phyloP scores from a whole-genome alignment of 2,329 filamentous ascomycete genomes.

The Dactylellina cionopaga region DNA sequence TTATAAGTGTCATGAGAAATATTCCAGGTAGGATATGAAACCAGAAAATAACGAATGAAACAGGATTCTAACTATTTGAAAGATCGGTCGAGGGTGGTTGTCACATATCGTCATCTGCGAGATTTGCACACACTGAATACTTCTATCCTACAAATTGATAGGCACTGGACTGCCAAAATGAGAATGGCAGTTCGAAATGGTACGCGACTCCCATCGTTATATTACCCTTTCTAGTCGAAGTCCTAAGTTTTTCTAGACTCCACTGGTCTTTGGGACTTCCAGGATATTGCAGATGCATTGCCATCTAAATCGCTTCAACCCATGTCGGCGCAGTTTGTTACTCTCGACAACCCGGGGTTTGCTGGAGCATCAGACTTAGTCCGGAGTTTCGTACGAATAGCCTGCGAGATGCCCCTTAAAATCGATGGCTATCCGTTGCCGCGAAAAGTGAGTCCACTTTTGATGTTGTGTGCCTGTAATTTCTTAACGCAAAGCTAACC shows the following conservation, averaged over 20 bases:
- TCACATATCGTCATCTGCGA: slow-evolving; percentile 93
- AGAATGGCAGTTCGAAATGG: slow-evolving; percentile 84
- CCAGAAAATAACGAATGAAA: not conserved
- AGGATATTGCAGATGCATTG: slow-evolving; percentile 81
- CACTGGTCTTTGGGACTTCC: slow-evolving; percentile 94
- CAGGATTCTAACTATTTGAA: slow-evolving; percentile 6
- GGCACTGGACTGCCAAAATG: slow-evolving; percentile 97
- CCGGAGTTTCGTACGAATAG: slow-evolving; percentile 91
- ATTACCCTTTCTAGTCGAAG: not conserved
- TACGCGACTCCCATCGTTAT: slow-evolving; percentile 2
- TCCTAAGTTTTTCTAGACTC: slow-evolving; percentile 65
- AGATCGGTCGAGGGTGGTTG: slow-evolving; percentile 82
- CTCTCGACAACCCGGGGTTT: slow-evolving; percentile 86
- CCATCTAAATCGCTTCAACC: slow-evolving; percentile 77
- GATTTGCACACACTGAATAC: slow-evolving; percentile 96
- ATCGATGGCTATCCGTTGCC: slow-evolving; percentile 97
- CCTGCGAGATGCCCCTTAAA: slow-evolving; percentile 93
- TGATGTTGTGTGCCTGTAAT: not conserved
- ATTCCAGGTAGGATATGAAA: slow-evolving; percentile 75
- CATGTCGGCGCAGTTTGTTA: slow-evolving; percentile 87
- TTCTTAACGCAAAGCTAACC: not conserved
- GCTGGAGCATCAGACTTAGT: slow-evolving; percentile 92
- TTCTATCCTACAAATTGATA: slow-evolving; percentile 88
- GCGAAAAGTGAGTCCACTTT: slow-evolving; percentile 67
- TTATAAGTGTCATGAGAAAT: slow-evolving; percentile 87